Base-by-base conservation (phyloP, 2,329 filamentous ascomycete species). In the Cladophialophora chaetospira region DNA sequence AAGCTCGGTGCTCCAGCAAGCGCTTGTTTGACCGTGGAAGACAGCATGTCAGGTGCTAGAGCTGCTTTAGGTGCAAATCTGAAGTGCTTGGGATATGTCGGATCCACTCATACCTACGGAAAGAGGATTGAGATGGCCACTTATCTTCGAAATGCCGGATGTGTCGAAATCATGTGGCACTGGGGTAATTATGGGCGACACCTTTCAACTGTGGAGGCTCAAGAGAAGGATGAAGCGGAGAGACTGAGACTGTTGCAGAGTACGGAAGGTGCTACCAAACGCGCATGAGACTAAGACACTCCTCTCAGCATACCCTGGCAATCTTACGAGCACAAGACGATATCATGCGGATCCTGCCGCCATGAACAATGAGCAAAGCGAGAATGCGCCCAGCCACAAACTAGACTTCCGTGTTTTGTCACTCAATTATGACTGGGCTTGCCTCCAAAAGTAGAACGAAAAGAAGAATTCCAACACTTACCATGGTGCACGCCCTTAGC, bases 41-140 rank as follows among this genome's bases (percentile, higher is more conserved):
- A 96, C 78, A 90, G 86, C 79, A 90, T 89, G 82, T 91, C 87
- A 66, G 91, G 91, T 60, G 88, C 89, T 40, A 82, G 88, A 56
- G 90, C 88, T 63, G 88, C 86, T 57, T 85, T 86, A 68, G 82
- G 88, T 58, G 91, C 91, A 15, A 84, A 85, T 47, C 94, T 96
- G 69, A 87, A 84, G 61, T 85, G 88, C 62, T 85, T 96, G 66
- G 91, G 87, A 53, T 96, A 96, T 73, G 88, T 94, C 26, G 91
- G 91, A 33, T 88, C 88, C 55, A 94, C 93, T 73, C 74, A 78
- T 35, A 76, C 77, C 48, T 75, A 75, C 15, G 79, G 79, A 31
- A 81, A 87, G 73, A 77, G 82, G 74, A 76, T 81, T 45, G 81
- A 87, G 73, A 89, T 91, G 84, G 77, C 80, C 46, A 81, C 86